Evolutionary conservation across 1,284 basidiomycete species (phyloP), one percentile per base, ranked within the genome.

Genomic region (Microbotryomycetes sp.): DNA sequence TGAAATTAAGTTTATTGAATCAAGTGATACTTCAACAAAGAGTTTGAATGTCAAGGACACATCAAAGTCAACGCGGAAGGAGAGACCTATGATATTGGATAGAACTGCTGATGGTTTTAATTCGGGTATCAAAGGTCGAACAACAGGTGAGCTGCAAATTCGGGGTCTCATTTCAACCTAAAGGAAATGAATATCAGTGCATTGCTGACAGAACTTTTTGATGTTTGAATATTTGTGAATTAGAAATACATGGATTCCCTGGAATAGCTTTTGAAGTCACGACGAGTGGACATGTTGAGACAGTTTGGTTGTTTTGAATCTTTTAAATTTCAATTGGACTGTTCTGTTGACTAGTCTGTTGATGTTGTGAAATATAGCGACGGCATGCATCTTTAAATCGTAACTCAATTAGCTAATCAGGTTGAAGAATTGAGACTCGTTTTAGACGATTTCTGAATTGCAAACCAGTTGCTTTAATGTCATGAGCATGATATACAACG

Each of bases 231-330:
- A n/a, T n/a, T n/a, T n/a, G n/a, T n/a, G n/a, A n/a, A n/a, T n/a
- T 59, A 72, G 72, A 72, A 50, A 64, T 72, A 6, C 50, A 66
- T 30, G 72, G 71, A 23, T 69, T 64, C 54, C 65, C 65, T 25
- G 64, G 66, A 15, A 58, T 71, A 32, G 68, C 69, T 6, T 30
- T 71, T 22, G 72, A 73, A 50, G 65, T 72, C 12, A 73, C 72
- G 23, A 52, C 59, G 53, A 56, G 60, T 46, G 56, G 68, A 28
- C 59, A 65, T 42, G 42, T 73, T 29, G 72, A 72, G 58, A 73
- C 72, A 2, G 52, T 73, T 26, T 73, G 72, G 72, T 28, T 72
- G 22, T 71, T 73, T 53, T 72, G 53, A 67, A 29, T 9, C 22
- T 23, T 50, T 5, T 19, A n/a, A n/a, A n/a, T n/a, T n/a, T n/a